Evolutionary conservation across 805 yeast species (phyloP), one percentile per base, ranked within the genome.

Genomic region (Scheffersomyces coipomensis): DNA sequence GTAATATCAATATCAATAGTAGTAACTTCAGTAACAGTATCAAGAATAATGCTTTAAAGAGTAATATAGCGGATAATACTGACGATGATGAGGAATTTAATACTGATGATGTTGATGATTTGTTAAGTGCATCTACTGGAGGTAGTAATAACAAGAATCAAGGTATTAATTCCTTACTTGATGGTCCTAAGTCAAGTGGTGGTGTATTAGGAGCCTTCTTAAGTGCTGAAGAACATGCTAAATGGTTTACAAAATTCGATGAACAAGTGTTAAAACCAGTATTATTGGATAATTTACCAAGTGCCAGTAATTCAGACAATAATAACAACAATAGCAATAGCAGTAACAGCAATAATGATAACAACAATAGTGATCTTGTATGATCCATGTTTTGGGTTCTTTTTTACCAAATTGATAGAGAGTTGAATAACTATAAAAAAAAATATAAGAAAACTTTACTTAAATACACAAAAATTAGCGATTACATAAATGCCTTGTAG

Each of bases 231-330:
- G 90, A 85, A 47, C 86, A 82, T 44, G 85, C 90, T 9, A 82
- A 78, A 56, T 91, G 99, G 98, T 93, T 93, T 60, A 84, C 88
- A 16, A 84, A 80, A 51, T 88, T 93, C 56, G 99, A 93, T 58
- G 97, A 93, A 52, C 88, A 88, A 56, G 93, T 93, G 17, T 71
- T 93, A 52, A 90, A 90, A 60, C 97, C 97, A 1, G 96, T 88
- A 0, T 74, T 91, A 38, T 73, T 90, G 42, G 98, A 91, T 51
- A 70, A 68, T 43, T 36, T 67, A 34, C 76, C 76, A 32, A 55
- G 42, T 10, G 39, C 34, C 12, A 43, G 40, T 21, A 38, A 49
- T 19, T 44, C 45, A 16, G 36, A 46, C 35, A 41, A 44, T 27
- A 33, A 33, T 22, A 15, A 15, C 18, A 27, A 27, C 15, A 23